These are phyloP conservation scores for Microascus cirrosus DNA, from an alignment of 2,329 filamentous ascomycete genomes.

Conservation along the genomic window DNA sequence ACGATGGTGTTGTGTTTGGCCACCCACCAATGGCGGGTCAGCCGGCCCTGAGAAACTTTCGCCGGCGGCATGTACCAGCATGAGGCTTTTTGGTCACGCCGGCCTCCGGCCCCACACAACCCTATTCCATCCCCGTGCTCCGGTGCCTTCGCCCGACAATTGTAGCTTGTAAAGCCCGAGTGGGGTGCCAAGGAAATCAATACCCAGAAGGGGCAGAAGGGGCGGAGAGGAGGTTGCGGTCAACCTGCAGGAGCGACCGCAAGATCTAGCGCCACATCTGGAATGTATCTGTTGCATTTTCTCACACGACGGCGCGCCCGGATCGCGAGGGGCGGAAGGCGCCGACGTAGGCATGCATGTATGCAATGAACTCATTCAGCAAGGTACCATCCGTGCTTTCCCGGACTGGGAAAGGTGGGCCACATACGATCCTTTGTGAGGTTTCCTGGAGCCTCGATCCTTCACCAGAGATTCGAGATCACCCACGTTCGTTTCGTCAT, in stretches of 20 bases:
- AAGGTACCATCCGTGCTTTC: not conserved
- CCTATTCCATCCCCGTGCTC: not conserved
- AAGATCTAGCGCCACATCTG: not conserved
- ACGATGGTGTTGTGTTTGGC: not conserved
- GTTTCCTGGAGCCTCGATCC: not conserved
- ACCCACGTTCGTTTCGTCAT: not conserved
- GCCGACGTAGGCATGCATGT: not conserved
- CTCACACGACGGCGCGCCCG: not conserved
- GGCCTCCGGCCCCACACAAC: not conserved
- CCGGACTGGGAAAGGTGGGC: not conserved
- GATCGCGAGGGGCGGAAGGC: not conserved
- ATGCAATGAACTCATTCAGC: not conserved
- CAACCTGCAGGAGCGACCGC: not conserved
- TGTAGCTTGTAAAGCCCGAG: not conserved
- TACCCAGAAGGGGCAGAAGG: not conserved
- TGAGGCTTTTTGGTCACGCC: not conserved
- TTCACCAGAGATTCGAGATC: conserved; percentile 1
- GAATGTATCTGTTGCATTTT: not conserved
- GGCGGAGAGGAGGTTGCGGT: too few species aligned
- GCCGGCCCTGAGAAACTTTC: not conserved
- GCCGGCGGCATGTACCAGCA: not conserved
- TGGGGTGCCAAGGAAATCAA: not conserved
- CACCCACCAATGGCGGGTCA: not conserved
- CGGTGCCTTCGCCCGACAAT: not conserved
- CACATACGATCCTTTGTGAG: not conserved